These are phyloP conservation scores for Globisporangium takayamanum DNA, from an alignment of 352 stramenopile genomes.

Conservation along the genomic window DNA sequence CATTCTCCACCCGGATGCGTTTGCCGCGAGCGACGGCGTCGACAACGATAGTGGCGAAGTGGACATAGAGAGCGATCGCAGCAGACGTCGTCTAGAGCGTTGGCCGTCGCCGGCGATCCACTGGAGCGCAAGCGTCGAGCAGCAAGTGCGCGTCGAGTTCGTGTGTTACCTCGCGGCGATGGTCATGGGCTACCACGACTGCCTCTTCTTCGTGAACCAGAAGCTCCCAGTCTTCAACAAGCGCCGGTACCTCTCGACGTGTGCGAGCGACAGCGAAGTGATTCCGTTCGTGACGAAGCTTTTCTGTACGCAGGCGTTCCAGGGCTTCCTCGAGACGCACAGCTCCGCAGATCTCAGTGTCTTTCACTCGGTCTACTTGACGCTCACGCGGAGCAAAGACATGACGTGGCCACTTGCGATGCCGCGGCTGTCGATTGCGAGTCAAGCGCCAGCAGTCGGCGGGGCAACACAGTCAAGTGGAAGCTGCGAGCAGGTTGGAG, in stretches of 20 bases:
- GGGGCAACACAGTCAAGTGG: not conserved
- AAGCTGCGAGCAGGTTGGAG: not conserved
- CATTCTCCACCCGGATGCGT: slow-evolving; percentile 42
- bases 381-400: slow-evolving; percentile 48
- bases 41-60: not conserved
- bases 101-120: not conserved
- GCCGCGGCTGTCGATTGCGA: slow-evolving; percentile 20
- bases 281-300: slow-evolving; percentile 60
- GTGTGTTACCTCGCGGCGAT: slow-evolving; percentile 63
- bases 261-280: slow-evolving; percentile 48
- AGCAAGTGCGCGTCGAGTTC: slow-evolving; percentile 67
- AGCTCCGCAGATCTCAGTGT: slow-evolving; percentile 59
- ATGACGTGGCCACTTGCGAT: slow-evolving; percentile 40
- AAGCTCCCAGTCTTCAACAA: slow-evolving; percentile 87
- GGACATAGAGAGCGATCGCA: too few relatives aligned
- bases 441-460: not conserved
- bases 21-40: slow-evolving; percentile 6
- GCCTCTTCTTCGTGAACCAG: slow-evolving; percentile 84
- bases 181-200: slow-evolving; percentile 75
- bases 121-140: slow-evolving; percentile 41
- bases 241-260: slow-evolving; percentile 63
- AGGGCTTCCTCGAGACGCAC: slow-evolving; percentile 77
- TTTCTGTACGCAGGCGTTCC: slow-evolving; percentile 72
- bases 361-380: slow-evolving; percentile 73
- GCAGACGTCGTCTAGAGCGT: not conserved